Evolutionary conservation across 2,329 filamentous ascomycete species (phyloP).

Genomic region (Penicillium frequentans): DNA sequence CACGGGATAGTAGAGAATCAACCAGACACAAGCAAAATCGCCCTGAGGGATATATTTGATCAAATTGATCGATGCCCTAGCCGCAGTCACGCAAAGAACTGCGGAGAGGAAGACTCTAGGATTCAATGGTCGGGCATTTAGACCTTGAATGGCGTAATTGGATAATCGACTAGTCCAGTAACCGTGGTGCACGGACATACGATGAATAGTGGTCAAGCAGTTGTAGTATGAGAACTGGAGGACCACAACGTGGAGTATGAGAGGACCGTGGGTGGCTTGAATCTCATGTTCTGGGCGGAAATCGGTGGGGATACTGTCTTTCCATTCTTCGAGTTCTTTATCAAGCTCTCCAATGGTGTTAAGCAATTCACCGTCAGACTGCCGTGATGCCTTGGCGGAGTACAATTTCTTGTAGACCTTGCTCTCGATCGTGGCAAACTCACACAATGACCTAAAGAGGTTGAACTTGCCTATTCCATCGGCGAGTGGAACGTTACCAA

Average conservation of each 20-base stretch:
- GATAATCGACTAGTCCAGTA: slow-evolving; percentile 96
- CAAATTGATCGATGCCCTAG: slow-evolving; percentile 86
- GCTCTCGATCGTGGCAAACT: slow-evolving; percentile 87
- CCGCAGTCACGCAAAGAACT: slow-evolving; percentile 87
- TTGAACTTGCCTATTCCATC: slow-evolving; percentile 93
- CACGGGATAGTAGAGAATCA: slow-evolving; percentile 95
- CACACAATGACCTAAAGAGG: slow-evolving; percentile 88
- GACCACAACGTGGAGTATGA: slow-evolving; percentile 93
- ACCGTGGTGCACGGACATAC: slow-evolving; percentile 96
- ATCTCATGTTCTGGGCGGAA: slow-evolving; percentile 98
- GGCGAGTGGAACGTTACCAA: slow-evolving; percentile 87
- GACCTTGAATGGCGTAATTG: slow-evolving; percentile 90
- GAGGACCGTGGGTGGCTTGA: slow-evolving; percentile 82
- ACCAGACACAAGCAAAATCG: slow-evolving; percentile 93
- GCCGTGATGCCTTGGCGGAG: slow-evolving; percentile 85
- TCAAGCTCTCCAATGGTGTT: slow-evolving; percentile 97
- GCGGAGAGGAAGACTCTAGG: slow-evolving; percentile 93
- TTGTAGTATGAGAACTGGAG: slow-evolving; percentile 98
- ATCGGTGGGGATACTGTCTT: slow-evolving; percentile 90
- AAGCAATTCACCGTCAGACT: slow-evolving; percentile 87
- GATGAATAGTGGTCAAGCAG: slow-evolving; percentile 93
- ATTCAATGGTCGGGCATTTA: slow-evolving; percentile 88
- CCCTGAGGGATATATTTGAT: slow-evolving; percentile 96
- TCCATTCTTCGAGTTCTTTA: slow-evolving; percentile 88
- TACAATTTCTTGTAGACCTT: slow-evolving; percentile 93